A percentile compares a stretch with the other conserved stretches of the same genome.
These are phyloP conservation scores for Byssothecium circinans DNA, from an alignment of 2,329 filamentous ascomycete species.

Conservation along the genomic window DNA sequence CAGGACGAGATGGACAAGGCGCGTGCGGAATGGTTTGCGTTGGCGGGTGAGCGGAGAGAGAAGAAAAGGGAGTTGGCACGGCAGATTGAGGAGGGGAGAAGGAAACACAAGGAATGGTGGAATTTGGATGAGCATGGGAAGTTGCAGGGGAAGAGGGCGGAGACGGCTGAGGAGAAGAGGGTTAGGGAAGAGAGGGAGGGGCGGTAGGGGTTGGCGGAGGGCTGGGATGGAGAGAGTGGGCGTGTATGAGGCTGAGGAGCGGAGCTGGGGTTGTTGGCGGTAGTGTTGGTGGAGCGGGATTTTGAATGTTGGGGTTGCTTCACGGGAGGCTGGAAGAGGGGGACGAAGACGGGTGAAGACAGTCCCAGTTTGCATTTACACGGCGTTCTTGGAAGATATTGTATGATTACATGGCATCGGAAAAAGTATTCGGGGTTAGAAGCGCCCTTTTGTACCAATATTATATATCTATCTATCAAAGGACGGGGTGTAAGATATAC, in stretches of 20 bases:
- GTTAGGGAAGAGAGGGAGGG: neutral
- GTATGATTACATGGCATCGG: too few species aligned
- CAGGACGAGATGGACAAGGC: slow-evolving; percentile 84
- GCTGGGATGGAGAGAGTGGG: too few species aligned
- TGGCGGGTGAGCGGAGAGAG: slow-evolving; percentile 68
- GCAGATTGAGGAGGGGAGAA: slow-evolving; percentile 50
- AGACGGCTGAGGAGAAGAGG: slow-evolving; percentile 11
- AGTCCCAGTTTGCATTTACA: slow-evolving; percentile 11
- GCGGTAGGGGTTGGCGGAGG: neutral
- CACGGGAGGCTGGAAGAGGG: too few species aligned
- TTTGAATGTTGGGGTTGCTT: too few species aligned
- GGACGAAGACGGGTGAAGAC: too few species aligned
- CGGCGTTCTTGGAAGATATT: slow-evolving; percentile 10
- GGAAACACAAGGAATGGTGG: slow-evolving; percentile 57
- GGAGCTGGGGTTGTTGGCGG: too few species aligned
- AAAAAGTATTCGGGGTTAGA: too few species aligned
- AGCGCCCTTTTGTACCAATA: too few species aligned
- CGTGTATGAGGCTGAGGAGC: too few species aligned
- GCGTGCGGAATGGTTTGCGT: slow-evolving; percentile 89
- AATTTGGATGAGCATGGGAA: slow-evolving; percentile 45
- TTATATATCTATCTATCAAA: too few species aligned
- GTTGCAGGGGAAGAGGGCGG: slow-evolving; percentile 26
- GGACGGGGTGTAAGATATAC: slow-evolving; percentile 17
- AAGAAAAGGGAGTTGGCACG: slow-evolving; percentile 62
- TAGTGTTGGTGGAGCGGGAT: too few species aligned